phyloP scores from a whole-genome alignment of 352 stramenopile genomes.

The Globisporangium solare region DNA sequence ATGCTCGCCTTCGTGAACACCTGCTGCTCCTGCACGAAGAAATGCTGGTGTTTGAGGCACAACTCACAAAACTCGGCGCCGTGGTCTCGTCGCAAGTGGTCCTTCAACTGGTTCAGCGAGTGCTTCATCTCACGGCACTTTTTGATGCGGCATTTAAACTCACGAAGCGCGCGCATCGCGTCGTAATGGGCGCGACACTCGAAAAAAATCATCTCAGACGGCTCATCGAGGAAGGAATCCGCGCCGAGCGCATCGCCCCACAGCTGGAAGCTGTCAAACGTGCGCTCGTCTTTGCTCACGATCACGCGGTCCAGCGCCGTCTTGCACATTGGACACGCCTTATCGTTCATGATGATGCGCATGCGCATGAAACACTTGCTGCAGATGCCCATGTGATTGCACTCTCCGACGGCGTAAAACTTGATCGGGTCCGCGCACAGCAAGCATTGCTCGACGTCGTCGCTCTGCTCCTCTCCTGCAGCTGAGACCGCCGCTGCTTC shows the following conservation, averaged over 20 bases:
- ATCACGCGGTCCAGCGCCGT: slow-evolving; percentile 60
- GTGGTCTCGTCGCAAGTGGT: slow-evolving; percentile 65
- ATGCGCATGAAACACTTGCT: slow-evolving; percentile 81
- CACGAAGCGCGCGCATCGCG: slow-evolving; percentile 43
- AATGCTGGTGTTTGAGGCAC: slow-evolving; percentile 68
- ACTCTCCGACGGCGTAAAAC: slow-evolving; percentile 69
- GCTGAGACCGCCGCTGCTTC: background rate
- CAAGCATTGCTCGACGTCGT: slow-evolving; percentile 44
- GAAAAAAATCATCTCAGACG: slow-evolving; percentile 76
- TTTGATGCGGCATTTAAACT: slow-evolving; percentile 59
- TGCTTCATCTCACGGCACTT: slow-evolving; percentile 55
- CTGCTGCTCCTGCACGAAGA: slow-evolving; percentile 79
- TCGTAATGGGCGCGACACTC: slow-evolving; percentile 63
- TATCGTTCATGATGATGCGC: slow-evolving; percentile 74
- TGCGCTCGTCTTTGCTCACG: slow-evolving; percentile 33
- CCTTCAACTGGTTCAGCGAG: slow-evolving; percentile 54
- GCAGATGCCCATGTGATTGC: slow-evolving; percentile 79
- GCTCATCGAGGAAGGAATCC: slow-evolving; percentile 64
- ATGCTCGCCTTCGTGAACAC: slow-evolving; percentile 71
- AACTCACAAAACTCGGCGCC: slow-evolving; percentile 74
- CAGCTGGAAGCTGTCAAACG: slow-evolving; percentile 69
- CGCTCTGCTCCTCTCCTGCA: slow-evolving; percentile 16
- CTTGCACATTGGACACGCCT: slow-evolving; percentile 80
- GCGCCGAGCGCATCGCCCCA: slow-evolving; percentile 66
- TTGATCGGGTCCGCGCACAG: slow-evolving; percentile 65